Evolutionary conservation across 2,329 filamentous ascomycete genomes (phyloP), one percentile per base, ranked within the genome.

Genomic region (Geosmithia morbida): DNA sequence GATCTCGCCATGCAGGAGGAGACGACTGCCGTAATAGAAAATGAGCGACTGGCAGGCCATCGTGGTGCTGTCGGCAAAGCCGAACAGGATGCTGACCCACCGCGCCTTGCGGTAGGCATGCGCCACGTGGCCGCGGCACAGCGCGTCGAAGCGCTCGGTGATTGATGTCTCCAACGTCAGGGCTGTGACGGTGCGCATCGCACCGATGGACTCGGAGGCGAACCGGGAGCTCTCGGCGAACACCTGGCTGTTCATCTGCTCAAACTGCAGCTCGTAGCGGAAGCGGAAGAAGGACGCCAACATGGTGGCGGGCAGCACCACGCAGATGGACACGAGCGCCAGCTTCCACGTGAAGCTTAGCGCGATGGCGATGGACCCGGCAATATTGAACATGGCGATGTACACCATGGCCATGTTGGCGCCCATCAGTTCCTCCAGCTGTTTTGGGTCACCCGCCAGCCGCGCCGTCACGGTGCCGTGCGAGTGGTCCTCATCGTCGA

Each of bases 311-410:
- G 75, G 75, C 47, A 75, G 60, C 6, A 74, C 72, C 8, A 83
- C 76, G 53, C 78, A 83, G 8, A 79, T 65, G 0, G 76, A 72
- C 0, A 89, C 79, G 0, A 87, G 64, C 0, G 81, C 77, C 8
- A 90, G 68, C 59, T 87, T 89, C 85, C 85, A 89, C 1, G 82
- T 81, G 57, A 83, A 87, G 3, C 72, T 67, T 55, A 86, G 87
- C 1, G 81, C 72, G 46, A 89, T 82, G 42, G 72, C 66, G 14
- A 86, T 62, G 7, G 75, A 77, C 0, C 83, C 84, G 8, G 77
- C 55, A 2, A 89, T 62, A 45, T 76, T 82, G 57, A 86, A 81
- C 19, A 83, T 57, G 8, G 81, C 77, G 18, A 81, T 75, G 50
- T 70, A 69, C 2, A 77, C 71, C 52, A 85, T 70, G 2, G 78